A percentile compares a stretch with the other conserved stretches of the same genome.
Evolutionary conservation across 805 yeast genomes (phyloP).

Genomic region (Candida boidinii): DNA sequence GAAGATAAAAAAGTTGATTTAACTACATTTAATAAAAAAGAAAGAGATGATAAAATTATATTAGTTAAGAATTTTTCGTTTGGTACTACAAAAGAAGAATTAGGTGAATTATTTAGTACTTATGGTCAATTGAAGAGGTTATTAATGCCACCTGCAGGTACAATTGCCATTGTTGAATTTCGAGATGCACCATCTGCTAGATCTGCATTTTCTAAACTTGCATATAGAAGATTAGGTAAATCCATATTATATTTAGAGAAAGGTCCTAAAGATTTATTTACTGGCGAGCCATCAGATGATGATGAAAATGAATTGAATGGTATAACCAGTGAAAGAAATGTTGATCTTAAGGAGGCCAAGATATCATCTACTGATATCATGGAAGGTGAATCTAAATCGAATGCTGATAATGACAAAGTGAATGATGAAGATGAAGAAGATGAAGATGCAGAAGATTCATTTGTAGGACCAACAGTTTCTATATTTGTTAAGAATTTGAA

Average conservation of each 20-base stretch:
- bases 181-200: slow-evolving; percentile 78
- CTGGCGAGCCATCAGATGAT: slow-evolving; percentile 39
- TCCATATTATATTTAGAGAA: slow-evolving; percentile 85
- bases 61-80: slow-evolving; percentile 86
- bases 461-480: slow-evolving; percentile 75
- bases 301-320: slow-evolving; percentile 23
- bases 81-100: slow-evolving; percentile 74
- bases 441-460: slow-evolving; percentile 26
- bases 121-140: slow-evolving; percentile 75
- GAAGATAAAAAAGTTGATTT: slow-evolving; percentile 82
- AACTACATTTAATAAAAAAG: slow-evolving; percentile 55
- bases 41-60: slow-evolving; percentile 72
- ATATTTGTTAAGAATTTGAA: slow-evolving; percentile 88
- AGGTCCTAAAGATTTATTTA: slow-evolving; percentile 81
- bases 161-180: slow-evolving; percentile 89
- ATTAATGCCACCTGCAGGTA: slow-evolving; percentile 93
- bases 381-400: slow-evolving; percentile 19
- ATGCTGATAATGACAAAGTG: slow-evolving; percentile 27
- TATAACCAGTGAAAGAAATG: slow-evolving; percentile 26
- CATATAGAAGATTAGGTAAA: slow-evolving; percentile 82
- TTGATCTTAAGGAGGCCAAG: slow-evolving; percentile 32
- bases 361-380: slow-evolving; percentile 35
- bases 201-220: slow-evolving; percentile 78
- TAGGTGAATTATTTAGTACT: slow-evolving; percentile 72
- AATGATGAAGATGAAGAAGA: slow-evolving; percentile 20